phyloP scores from a whole-genome alignment of 139 green algal species.

The Zygnema circumcarinatum region DNA sequence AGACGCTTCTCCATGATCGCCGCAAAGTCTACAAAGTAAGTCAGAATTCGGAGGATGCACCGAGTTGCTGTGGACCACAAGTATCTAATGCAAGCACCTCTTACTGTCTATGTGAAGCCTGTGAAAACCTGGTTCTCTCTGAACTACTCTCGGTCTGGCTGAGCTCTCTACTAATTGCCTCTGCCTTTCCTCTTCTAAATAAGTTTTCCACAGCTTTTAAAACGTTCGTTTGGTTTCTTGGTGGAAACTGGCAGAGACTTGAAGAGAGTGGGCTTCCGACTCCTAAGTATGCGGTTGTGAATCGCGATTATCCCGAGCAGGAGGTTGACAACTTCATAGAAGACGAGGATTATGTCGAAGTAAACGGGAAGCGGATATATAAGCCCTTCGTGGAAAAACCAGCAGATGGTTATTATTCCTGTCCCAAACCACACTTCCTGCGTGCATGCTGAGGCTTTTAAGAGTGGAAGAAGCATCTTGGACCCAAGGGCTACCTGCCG shows the following conservation, averaged over 20 bases:
- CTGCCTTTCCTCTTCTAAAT: no score
- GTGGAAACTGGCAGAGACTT: conserved; percentile 28
- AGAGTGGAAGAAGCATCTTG: no score
- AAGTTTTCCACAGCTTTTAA: no score
- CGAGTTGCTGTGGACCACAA: background rate
- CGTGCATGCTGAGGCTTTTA: no score
- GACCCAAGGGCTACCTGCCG: no score
- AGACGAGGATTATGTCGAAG: conserved; percentile 86
- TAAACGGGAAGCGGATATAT: conserved; percentile 77
- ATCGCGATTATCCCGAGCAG: conserved; percentile 67
- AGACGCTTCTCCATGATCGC: conserved; percentile 89
- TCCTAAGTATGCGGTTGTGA: conserved; percentile 85
- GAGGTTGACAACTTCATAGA: conserved; percentile 78
- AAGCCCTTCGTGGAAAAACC: conserved; percentile 99
- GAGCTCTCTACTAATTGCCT: no score
- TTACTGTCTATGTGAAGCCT: conserved; percentile 18
- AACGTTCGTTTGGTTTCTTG: no score
- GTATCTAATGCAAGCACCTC: background rate
- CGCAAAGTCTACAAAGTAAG: conserved; percentile 79
- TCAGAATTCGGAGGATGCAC: background rate
- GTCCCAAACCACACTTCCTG: background rate
- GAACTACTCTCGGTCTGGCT: background rate
- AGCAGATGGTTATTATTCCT: conserved; percentile 61
- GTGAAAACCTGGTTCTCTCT: conserved; percentile 14
- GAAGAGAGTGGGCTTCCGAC: conserved; percentile 32